phyloP scores from a whole-genome alignment of 148 eudicot genomes.

The Nepenthes gracilis region DNA sequence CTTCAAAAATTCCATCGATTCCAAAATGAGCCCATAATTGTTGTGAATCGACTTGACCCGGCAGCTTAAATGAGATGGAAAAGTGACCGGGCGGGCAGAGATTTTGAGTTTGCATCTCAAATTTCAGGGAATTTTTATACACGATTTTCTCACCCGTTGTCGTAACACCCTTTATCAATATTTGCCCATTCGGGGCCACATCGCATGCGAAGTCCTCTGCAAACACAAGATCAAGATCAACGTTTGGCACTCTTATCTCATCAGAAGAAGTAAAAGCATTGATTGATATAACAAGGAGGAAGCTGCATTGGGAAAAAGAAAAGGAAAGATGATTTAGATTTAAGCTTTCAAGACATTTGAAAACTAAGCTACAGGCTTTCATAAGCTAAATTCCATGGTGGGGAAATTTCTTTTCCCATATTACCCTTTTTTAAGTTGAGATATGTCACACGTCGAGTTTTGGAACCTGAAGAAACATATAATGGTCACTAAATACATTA shows the following conservation, averaged over 20 bases:
- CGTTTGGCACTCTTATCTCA: background rate
- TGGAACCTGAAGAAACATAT: no score
- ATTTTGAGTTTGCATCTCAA: conserved; percentile 33
- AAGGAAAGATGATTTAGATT: background rate
- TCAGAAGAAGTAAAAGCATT: no score
- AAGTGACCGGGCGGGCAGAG: conserved; percentile 29
- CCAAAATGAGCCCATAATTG: conserved; percentile 9
- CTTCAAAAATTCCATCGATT: conserved; percentile 31
- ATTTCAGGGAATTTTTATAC: conserved; percentile 12
- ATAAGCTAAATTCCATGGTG: background rate
- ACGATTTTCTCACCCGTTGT: conserved; percentile 28
- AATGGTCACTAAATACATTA: no score
- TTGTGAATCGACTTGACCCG: conserved; percentile 28
- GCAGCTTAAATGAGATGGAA: conserved; percentile 23
- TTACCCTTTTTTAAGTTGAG: no score
- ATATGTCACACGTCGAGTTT: no score
- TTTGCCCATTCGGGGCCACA: conserved; percentile 22
- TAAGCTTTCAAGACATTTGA: background rate
- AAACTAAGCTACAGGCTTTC: background rate
- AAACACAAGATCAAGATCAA: background rate
- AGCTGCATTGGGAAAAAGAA: no score
- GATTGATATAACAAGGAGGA: no score
- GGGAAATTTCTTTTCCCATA: no score
- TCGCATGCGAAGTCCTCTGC: conserved; percentile 19
- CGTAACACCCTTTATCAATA: conserved; percentile 20